Evolutionary conservation across 345 rosid species (phyloP), one percentile per base, ranked within the genome.

Genomic region (Syzygium grande): DNA sequence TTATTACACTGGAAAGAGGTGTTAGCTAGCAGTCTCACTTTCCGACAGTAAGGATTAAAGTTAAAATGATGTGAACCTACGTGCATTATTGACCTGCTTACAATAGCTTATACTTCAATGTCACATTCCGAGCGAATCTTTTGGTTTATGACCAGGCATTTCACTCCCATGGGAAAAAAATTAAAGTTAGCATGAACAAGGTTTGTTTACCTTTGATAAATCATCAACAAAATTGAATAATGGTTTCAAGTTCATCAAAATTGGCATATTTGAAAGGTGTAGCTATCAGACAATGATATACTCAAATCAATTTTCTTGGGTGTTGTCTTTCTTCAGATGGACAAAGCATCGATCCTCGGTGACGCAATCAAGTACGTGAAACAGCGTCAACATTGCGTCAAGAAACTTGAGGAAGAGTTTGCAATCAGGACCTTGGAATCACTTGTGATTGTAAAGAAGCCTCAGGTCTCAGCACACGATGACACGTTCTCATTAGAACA

Each of bases 301-400:
- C 51, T 83, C 30, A 49, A 49, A 83, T 41, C 29, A 43, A 49
- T 51, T 83, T 83, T 25, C 54, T 14, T 12, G 55, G 25, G 49
- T 49, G 8, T 13, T 83, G 27, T 52, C 51, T 51, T 55, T 54
- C 43, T 19, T 41, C 92, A 97, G 98, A 91, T 89, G 84, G 99
- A 95, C 90, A 96, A 93, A 89, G 89, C 95, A 29, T 93, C 98
- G 2, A 89, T 96, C 56, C 96, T 96, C 53, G 96, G 91, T 84
- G 95, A 95, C 3, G 94, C 98, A 13, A 92, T 93, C 68, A 88
- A 94, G 89, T 91, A 93, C 88, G 15, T 95, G 88, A 95, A 94
- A 87, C 91, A 94, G 25, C 95, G 95, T 29, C 94, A 95, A 90
- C 98, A 94, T 87, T 95, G 93, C 22, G 91, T 94, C 46, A 90